Conservation (phyloP, 2,329 filamentous ascomycete genomes). For the Paracorniculantispora psalliotae region DNA sequence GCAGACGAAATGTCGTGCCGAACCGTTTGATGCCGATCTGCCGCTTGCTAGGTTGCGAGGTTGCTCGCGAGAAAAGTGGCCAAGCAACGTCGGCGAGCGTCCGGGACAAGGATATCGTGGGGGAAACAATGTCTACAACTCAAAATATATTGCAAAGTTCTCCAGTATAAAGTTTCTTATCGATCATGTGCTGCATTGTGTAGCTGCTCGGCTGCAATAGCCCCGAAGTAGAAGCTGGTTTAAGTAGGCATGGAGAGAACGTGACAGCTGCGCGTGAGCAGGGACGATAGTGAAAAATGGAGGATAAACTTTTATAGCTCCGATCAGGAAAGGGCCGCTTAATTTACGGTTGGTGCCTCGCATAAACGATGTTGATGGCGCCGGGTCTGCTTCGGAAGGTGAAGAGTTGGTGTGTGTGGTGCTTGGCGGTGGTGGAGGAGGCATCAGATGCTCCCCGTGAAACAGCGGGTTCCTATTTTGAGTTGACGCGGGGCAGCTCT, state of each 20-base stretch:
- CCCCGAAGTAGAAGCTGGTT: not conserved
- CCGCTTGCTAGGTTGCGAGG: not conserved
- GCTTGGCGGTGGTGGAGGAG: not conserved
- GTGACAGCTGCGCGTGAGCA: conserved; percentile 7
- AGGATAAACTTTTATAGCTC: not conserved
- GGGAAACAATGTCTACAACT: too few relatives aligned
- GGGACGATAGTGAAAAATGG: not conserved
- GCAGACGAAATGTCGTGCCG: not conserved
- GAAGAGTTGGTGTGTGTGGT: too few relatives aligned
- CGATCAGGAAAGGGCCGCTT: not conserved
- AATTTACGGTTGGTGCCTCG: not conserved
- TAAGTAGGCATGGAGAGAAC: not conserved
- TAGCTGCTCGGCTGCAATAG: not conserved
- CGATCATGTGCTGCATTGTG: conserved; percentile 1
- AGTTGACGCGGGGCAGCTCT: not conserved
- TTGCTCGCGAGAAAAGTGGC: too few relatives aligned
- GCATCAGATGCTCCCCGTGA: not conserved
- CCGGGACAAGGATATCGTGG: too few relatives aligned
- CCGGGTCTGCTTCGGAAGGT: not conserved
- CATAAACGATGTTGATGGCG: not conserved
- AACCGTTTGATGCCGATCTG: not conserved
- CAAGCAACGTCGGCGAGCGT: too few relatives aligned
- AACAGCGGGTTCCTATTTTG: not conserved
- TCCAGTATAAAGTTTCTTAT: not conserved
- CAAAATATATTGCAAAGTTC: too few relatives aligned